phyloP scores from a whole-genome alignment of 2,329 filamentous ascomycete species.

The Aspergillus viridinutans region DNA sequence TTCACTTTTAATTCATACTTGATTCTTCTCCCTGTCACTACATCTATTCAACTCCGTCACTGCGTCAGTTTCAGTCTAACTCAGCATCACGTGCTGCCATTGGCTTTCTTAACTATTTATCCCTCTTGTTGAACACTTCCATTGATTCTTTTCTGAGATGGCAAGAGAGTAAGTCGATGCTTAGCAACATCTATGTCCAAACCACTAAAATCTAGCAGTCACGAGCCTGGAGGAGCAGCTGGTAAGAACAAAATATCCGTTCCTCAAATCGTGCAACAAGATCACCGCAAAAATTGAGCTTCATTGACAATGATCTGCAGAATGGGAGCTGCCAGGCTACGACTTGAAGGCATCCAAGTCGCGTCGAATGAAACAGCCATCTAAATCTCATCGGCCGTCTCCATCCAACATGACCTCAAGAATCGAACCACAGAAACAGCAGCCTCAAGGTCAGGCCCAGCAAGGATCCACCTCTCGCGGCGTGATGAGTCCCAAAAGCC shows the following conservation, averaged over 20 bases:
- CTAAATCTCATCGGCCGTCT: not conserved
- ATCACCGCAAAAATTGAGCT: not conserved
- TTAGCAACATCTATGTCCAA: constrained; percentile 1
- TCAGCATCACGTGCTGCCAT: not conserved
- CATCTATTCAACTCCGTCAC: not conserved
- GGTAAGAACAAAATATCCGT: constrained; percentile 10
- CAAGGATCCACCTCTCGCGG: not conserved
- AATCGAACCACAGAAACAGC: constrained; percentile 3
- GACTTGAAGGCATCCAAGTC: constrained; percentile 4
- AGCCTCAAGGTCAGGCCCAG: not conserved
- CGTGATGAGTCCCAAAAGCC: not conserved
- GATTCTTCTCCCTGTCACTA: not conserved
- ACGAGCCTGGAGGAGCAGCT: constrained; percentile 20
- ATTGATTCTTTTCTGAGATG: not conserved
- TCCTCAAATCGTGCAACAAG: not conserved
- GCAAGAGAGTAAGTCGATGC: constrained; percentile 2
- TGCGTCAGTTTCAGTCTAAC: not conserved
- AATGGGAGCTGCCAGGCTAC: constrained; percentile 22
- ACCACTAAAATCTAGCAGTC: constrained; percentile 9
- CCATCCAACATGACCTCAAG: not conserved
- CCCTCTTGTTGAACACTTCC: not conserved
- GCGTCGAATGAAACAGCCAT: not conserved
- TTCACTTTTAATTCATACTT: not conserved
- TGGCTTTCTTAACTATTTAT: not conserved
- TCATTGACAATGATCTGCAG: constrained; percentile 5